phyloP scores from a whole-genome alignment of 345 rosid genomes.

The Boechera divaricarpa region DNA sequence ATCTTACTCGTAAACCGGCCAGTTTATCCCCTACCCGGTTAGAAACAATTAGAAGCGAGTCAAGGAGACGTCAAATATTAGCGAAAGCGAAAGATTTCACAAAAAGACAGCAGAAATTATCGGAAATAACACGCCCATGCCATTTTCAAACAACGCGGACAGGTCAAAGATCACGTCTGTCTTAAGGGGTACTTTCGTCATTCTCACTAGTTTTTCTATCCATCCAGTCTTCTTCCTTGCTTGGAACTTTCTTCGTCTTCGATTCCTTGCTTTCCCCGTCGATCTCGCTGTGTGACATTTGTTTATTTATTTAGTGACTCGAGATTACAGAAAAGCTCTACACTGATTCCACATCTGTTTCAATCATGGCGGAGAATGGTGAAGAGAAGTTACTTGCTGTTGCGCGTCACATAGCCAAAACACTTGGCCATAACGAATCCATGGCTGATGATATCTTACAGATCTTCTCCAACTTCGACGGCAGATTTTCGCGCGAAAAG shows the following conservation, averaged over 20 bases:
- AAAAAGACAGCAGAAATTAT: conserved; percentile 24
- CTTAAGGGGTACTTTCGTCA: conserved; percentile 28
- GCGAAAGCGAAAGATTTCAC: conserved; percentile 6
- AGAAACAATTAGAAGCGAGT: conserved; percentile 12
- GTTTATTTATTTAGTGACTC: conserved; percentile 5
- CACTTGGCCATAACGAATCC: conserved; percentile 80
- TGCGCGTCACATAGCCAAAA: conserved; percentile 94
- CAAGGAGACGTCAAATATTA: conserved; percentile 19
- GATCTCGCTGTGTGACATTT: conserved; percentile 21
- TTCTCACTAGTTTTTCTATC: conserved; percentile 9
- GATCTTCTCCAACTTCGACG: conserved; percentile 90
- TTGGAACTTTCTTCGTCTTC: conserved; percentile 46
- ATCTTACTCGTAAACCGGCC: conserved; percentile 16
- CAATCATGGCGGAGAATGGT: conserved; percentile 65
- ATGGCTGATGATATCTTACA: conserved; percentile 91
- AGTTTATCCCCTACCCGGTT: conserved; percentile 18
- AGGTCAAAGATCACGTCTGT: conserved; percentile 45
- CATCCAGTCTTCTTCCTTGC: conserved; percentile 33
- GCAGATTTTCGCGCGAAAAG: conserved; percentile 86
- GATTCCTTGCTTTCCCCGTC: conserved; percentile 35
- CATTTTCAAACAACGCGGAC: conserved; percentile 44
- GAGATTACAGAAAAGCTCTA: not conserved
- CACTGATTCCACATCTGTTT: conserved; percentile 9
- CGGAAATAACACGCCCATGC: conserved; percentile 25
- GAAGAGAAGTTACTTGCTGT: conserved; percentile 89